Evolutionary conservation across 2,329 filamentous ascomycete species (phyloP).

Genomic region (Talaromyces sp.): DNA sequence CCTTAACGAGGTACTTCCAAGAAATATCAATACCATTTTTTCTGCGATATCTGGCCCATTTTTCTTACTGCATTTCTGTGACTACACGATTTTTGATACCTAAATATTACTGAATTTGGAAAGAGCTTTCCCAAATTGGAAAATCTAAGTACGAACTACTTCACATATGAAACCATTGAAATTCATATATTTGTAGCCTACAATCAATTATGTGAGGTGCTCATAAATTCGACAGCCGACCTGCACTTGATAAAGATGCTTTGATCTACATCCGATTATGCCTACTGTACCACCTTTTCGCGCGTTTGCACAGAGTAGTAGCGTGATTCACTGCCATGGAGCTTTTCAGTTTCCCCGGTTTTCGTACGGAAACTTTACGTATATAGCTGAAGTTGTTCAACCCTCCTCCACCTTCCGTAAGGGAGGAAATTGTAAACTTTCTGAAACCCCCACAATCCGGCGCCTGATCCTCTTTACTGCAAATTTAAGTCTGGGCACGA

Average conservation of each 20-base stretch:
- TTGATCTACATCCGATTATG: background rate
- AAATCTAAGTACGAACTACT: background rate
- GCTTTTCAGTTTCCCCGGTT: too few relatives aligned
- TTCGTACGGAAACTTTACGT: background rate
- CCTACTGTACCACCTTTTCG: background rate
- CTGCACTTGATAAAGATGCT: background rate
- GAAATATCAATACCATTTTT: background rate
- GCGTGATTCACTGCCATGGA: too few relatives aligned
- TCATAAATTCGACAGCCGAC: background rate
- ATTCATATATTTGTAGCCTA: background rate
- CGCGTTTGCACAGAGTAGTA: too few relatives aligned
- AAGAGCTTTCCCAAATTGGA: background rate
- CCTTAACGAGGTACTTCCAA: background rate
- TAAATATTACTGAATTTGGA: background rate
- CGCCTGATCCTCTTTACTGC: background rate
- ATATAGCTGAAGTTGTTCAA: background rate
- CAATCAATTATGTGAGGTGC: background rate
- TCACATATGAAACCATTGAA: background rate
- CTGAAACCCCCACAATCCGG: too few relatives aligned
- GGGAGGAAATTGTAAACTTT: too few relatives aligned
- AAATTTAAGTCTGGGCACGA: background rate
- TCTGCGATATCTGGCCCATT: background rate
- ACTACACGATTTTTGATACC: background rate
- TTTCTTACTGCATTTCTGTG: background rate
- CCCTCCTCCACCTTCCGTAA: background rate